These are phyloP conservation scores for Marasmius oreades DNA, from an alignment of 1,284 basidiomycete genomes.

Conservation along the genomic window DNA sequence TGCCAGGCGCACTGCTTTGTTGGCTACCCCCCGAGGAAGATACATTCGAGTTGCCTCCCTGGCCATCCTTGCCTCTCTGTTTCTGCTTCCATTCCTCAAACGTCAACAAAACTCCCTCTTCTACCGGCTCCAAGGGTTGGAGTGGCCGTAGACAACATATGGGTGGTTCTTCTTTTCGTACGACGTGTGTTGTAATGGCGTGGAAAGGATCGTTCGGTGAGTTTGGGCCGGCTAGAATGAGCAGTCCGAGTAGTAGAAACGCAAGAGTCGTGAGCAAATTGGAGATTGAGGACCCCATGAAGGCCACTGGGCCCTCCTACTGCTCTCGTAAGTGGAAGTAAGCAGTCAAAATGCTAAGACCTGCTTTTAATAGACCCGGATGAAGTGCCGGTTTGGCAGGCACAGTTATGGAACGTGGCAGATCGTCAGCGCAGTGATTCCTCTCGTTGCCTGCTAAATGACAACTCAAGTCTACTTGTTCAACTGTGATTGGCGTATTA, in stretches of 20 bases:
- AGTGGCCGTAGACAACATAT: constrained; percentile 65
- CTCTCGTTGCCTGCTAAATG: too few relatives aligned
- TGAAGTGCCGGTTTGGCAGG: too few relatives aligned
- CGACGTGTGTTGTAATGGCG: constrained; percentile 43
- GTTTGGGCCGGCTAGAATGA: constrained; percentile 31
- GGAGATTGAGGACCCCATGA: not conserved
- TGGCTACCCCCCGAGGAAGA: constrained; percentile 14
- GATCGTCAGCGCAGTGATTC: too few relatives aligned
- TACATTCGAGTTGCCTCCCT: constrained; percentile 21
- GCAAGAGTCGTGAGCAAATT: constrained; percentile 30
- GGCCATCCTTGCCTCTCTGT: constrained; percentile 35
- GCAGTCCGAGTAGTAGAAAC: constrained; percentile 38
- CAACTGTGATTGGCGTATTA: too few relatives aligned
- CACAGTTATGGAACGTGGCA: too few relatives aligned
- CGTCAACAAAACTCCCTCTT: constrained; percentile 68
- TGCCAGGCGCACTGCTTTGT: constrained; percentile 15
- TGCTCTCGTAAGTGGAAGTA: too few relatives aligned
- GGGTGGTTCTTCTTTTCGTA: constrained; percentile 49
- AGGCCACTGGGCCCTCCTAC: not conserved
- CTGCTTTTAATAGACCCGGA: too few relatives aligned
- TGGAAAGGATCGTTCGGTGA: constrained; percentile 60
- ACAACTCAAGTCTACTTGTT: too few relatives aligned
- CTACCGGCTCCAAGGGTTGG: constrained; percentile 44
- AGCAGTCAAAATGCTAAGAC: too few relatives aligned
- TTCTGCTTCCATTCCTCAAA: constrained; percentile 92